Conservation (phyloP, 306 rosid genomes). For the Pterocarpus santalinus region DNA sequence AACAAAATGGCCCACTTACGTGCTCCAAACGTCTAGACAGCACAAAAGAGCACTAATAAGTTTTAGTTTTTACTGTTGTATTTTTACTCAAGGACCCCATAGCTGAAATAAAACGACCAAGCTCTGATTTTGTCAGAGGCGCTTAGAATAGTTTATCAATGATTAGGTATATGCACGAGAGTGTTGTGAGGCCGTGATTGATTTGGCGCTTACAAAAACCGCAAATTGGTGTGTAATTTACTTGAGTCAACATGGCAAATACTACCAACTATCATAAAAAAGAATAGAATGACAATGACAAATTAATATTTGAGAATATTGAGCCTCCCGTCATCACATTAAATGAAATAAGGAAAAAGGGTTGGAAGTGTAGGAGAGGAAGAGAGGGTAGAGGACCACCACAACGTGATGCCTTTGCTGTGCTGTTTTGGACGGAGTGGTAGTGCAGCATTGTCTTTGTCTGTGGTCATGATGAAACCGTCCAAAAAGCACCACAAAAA, state of each 20-base stretch:
- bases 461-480: constrained; percentile 42
- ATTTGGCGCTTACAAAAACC: constrained; percentile 30
- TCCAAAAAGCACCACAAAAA: constrained; percentile 35
- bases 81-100: background rate
- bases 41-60: background rate
- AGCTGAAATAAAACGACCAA: background rate
- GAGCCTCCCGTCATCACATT: background rate
- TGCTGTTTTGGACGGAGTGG: constrained; percentile 1
- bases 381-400: constrained; percentile 42
- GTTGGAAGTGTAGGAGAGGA: background rate
- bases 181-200: constrained; percentile 38
- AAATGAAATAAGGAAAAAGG: constrained; percentile 13
- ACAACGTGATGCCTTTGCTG: constrained; percentile 32
- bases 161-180: constrained; percentile 36
- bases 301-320: constrained; percentile 2
- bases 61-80: background rate
- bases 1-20: constrained; percentile 36
- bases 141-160: constrained; percentile 8
- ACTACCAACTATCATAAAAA: constrained; percentile 2
- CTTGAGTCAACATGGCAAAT: background rate
- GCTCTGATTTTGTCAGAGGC: constrained; percentile 22
- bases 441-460: constrained; percentile 42
- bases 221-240: constrained; percentile 32
- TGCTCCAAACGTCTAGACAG: constrained; percentile 20
- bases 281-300: constrained; percentile 15